Percentiles rank a stretch among this genome's conserved stretches.
These are phyloP conservation scores for Cutaneotrichosporon sp. DNA, from an alignment of 1,284 basidiomycete species.

Conservation along the genomic window DNA sequence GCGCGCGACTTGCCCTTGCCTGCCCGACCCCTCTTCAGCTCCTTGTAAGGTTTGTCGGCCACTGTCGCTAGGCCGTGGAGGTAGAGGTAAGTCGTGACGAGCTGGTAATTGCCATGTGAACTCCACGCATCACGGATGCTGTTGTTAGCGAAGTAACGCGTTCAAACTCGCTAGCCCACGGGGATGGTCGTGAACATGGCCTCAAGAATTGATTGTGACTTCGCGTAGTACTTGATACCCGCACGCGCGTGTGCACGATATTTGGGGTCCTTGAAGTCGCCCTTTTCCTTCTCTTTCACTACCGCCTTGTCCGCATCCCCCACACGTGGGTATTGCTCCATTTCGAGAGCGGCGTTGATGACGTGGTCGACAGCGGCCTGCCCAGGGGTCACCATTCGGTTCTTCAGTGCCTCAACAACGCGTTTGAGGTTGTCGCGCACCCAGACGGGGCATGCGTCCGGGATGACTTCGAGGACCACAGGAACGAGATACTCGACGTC, in stretches of 20 bases:
- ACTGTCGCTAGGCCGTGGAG: slow-evolving; percentile 25
- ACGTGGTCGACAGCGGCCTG: slow-evolving; percentile 25
- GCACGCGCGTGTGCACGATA: slow-evolving; percentile 22
- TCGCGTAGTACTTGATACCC: slow-evolving; percentile 1
- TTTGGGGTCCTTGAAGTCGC: slow-evolving; percentile 22
- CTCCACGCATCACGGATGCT: slow-evolving; percentile 31
- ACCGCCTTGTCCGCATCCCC: slow-evolving; percentile 14
- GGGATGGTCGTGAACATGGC: slow-evolving; percentile 17
- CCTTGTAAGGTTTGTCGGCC: slow-evolving; percentile 31
- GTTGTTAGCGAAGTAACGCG: background rate
- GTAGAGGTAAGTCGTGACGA: slow-evolving; percentile 35
- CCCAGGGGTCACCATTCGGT: slow-evolving; percentile 17
- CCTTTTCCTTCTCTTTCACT: slow-evolving; percentile 17
- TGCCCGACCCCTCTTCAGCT: slow-evolving; percentile 31
- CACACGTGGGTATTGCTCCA: slow-evolving; percentile 38
- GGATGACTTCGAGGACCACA: slow-evolving; percentile 42
- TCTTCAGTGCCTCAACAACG: slow-evolving; percentile 16
- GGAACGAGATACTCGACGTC: slow-evolving; percentile 31
- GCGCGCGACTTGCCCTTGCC: slow-evolving; percentile 54
- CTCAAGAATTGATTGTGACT: slow-evolving; percentile 8
- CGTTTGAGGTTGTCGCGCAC: slow-evolving; percentile 17
- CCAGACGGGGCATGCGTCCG: slow-evolving; percentile 40
- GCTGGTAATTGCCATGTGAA: slow-evolving; percentile 17
- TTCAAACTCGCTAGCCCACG: slow-evolving; percentile 26
- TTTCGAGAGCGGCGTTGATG: slow-evolving; percentile 34